Evolutionary conservation across 768 basidiomycete genomes (phyloP), one percentile per base, ranked within the genome.

Genomic region (Boletus rubescentipes): DNA sequence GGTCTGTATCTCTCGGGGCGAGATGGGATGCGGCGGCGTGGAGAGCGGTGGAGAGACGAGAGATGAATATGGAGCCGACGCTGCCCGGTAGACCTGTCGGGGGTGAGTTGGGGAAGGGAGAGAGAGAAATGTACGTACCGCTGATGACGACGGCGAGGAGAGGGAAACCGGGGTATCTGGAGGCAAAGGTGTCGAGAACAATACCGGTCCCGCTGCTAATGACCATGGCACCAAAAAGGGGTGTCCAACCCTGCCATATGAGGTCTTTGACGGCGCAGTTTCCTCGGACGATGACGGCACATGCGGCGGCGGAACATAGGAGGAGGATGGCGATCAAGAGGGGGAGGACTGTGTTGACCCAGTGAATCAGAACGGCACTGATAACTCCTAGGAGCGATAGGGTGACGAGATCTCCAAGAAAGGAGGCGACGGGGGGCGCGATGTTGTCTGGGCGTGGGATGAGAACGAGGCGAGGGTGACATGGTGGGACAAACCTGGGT

Each of bases 351-450:
- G 89, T 88, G 65, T 83, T 75, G 36, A 91, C 73, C 58, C 82
- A 77, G 41, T 75, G 73, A 41, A 93, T 82, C 53, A 96, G 79
- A n/a, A 83, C 55, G 3, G 87, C 80, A 7, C 91, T 86, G n/a
- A 87, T 76, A 16, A 74, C 52, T n/a, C 88, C 91, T 26, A 98
- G 75, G 50, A 98, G 84, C 54, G 85, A 79, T 44, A 99, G 83
- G 0, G 96, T 96, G 46, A 98, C 79, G 32, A 99, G 79, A 64
- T 98, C 97, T 5, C 97, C 96, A 2, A 98, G 79, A 62, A 91
- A 93, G 3, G 93, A 84, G 0, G 97, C 97, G 9, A 98, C 79
- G 0, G 97, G 94, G 0, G 97, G 92, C 2, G 95, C 90, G 60
- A 98, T 95, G 69, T 99, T 99, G 67, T 97, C 94, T 93, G 64